Conservation (phyloP, 148 eudicot species). For the Silene latifolia region DNA sequence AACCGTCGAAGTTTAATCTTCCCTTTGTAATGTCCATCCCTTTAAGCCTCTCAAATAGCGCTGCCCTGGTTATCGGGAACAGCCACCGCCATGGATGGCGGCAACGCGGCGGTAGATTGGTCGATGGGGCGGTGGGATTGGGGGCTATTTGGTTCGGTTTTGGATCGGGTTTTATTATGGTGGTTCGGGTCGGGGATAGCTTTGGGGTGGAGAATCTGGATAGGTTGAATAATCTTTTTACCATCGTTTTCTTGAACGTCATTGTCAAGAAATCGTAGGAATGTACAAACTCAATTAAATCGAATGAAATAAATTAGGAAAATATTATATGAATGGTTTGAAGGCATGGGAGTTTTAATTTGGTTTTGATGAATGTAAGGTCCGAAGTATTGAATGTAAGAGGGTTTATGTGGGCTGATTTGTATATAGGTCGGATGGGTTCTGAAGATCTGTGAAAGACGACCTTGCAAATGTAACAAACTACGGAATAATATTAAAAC, state of each 20-base stretch:
- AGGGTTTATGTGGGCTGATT: no score
- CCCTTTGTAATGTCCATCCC: conserved; percentile 8
- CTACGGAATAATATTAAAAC: no score
- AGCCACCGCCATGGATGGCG: not conserved
- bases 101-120: not conserved
- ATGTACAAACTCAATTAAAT: no score
- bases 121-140: not conserved
- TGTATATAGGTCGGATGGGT: no score
- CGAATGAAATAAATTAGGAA: no score
- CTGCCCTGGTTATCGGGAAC: not conserved
- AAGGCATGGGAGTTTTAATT: no score
- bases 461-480: no score
- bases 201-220: conserved; percentile 13
- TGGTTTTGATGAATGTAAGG: no score
- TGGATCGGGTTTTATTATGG: not conserved
- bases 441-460: no score
- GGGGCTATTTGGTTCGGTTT: conserved; percentile 5
- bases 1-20: conserved; percentile 26
- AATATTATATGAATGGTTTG: no score
- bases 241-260: conserved; percentile 60
- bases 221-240: conserved; percentile 10
- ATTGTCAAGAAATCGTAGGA: conserved; percentile 21
- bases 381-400: no score
- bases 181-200: conserved; percentile 24
- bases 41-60: not conserved